A percentile compares a stretch with the other conserved stretches of the same genome.
These are phyloP conservation scores for Lepidium didymum DNA, from an alignment of 345 rosid species.

Conservation along the genomic window DNA sequence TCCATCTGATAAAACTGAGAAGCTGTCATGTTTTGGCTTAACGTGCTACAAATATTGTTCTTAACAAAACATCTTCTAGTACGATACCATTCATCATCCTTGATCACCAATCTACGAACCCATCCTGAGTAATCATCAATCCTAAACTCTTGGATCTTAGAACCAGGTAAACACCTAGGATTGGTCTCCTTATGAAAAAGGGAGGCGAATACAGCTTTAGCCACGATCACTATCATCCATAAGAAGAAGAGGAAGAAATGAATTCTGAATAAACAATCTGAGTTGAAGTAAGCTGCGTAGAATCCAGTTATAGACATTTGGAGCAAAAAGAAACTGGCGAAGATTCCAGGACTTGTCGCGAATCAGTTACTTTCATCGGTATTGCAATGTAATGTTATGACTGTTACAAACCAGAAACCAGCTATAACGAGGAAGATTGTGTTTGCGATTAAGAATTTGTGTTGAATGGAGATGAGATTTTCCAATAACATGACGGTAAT, in stretches of 20 bases:
- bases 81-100: conserved; percentile 32
- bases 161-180: conserved; percentile 26
- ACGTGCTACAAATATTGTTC: conserved; percentile 14
- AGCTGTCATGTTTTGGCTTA: conserved; percentile 19
- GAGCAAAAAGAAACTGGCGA: conserved; percentile 25
- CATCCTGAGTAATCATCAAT: conserved; percentile 27
- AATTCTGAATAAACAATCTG: conserved; percentile 27
- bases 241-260: conserved; percentile 29
- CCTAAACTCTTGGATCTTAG: conserved; percentile 24
- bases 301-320: conserved; percentile 8
- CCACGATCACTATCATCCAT: conserved; percentile 24
- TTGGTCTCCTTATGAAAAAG: neutral
- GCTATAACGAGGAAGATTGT: conserved; percentile 15
- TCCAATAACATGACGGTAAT: neutral
- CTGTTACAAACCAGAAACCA: conserved; percentile 13
- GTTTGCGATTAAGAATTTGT: conserved; percentile 19
- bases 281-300: conserved; percentile 25
- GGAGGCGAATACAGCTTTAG: conserved; percentile 14
- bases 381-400: conserved; percentile 17
- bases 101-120: conserved; percentile 26
- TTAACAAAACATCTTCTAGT: conserved; percentile 24
- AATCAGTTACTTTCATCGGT: conserved; percentile 16
- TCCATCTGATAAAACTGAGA: conserved; percentile 24
- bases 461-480: conserved; percentile 20
- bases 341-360: conserved; percentile 16